phyloP scores from a whole-genome alignment of 2,329 filamentous ascomycete genomes.

The Pseudodiploospora longispora region DNA sequence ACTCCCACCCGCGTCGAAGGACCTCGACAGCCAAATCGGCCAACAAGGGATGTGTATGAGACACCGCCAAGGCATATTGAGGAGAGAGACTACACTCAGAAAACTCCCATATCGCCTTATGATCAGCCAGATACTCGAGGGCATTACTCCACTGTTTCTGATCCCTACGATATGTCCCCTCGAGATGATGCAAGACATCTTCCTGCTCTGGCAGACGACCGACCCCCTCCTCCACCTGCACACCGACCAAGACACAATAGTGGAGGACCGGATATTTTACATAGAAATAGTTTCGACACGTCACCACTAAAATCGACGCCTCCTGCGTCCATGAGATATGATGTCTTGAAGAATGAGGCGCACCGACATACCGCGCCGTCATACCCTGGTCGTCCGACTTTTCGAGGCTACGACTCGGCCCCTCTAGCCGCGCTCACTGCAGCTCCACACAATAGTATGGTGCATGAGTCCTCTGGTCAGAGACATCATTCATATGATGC shows the following conservation, averaged over 20 bases:
- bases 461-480: conserved; percentile 26
- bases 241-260: conserved; percentile 42
- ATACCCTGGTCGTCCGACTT: conserved; percentile 47
- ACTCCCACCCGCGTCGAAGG: conserved; percentile 13
- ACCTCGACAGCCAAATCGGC: conserved; percentile 23
- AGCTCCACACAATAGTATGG: conserved; percentile 17
- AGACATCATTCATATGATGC: conserved; percentile 45
- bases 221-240: conserved; percentile 48
- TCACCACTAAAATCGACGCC: conserved; percentile 34
- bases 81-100: conserved; percentile 28
- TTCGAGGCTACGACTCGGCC: conserved; percentile 43
- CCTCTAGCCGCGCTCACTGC: conserved; percentile 20
- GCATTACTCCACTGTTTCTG: conserved; percentile 22
- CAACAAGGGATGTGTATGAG: conserved; percentile 28
- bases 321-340: conserved; percentile 49
- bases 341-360: conserved; percentile 49
- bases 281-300: conserved; percentile 33
- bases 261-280: conserved; percentile 32
- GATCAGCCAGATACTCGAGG: conserved; percentile 31
- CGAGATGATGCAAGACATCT: conserved; percentile 25
- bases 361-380: conserved; percentile 43
- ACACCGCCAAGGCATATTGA: conserved; percentile 26
- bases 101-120: conserved; percentile 21
- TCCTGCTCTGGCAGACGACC: conserved; percentile 31
- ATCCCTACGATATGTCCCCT: conserved; percentile 21